phyloP scores from a whole-genome alignment of 352 stramenopile species.

The Peronospora destructor region DNA sequence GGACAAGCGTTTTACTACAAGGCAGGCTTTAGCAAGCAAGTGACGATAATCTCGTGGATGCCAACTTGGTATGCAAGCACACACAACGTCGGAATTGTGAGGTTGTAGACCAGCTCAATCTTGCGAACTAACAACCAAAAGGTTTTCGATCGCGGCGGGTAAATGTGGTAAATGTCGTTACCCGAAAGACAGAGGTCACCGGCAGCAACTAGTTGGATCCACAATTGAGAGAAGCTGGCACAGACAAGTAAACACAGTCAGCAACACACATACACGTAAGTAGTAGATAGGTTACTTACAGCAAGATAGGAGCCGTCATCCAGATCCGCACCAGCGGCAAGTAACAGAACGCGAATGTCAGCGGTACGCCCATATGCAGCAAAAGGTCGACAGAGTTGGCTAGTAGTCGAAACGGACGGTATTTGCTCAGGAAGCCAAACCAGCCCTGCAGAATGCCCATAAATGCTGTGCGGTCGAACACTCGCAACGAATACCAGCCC shows the following conservation, averaged over 20 bases:
- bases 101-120: slow-evolving; percentile 43
- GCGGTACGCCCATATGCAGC: slow-evolving; percentile 39
- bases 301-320: slow-evolving; percentile 40
- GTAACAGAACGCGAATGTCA: slow-evolving; percentile 38
- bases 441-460: slow-evolving; percentile 41
- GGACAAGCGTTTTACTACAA: slow-evolving; percentile 1
- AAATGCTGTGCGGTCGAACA: slow-evolving; percentile 38
- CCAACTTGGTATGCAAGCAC: slow-evolving; percentile 24
- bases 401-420: slow-evolving; percentile 28
- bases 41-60: slow-evolving; percentile 30
- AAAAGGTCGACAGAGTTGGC: slow-evolving; percentile 34
- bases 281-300: slow-evolving; percentile 20
- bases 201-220: slow-evolving; percentile 36
- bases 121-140: slow-evolving; percentile 38
- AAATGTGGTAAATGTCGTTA: slow-evolving; percentile 42
- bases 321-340: slow-evolving; percentile 36
- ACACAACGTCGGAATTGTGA: slow-evolving; percentile 32
- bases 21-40: slow-evolving; percentile 17
- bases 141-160: slow-evolving; percentile 34
- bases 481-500: slow-evolving; percentile 45
- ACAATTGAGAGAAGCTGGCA: slow-evolving; percentile 39
- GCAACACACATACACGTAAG: neutral
- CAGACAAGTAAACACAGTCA: slow-evolving; percentile 4
- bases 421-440: slow-evolving; percentile 41
- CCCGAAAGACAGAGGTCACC: slow-evolving; percentile 31